Percentiles rank a stretch among this genome's conserved stretches.
These are phyloP conservation scores for Scheffersomyces quercinus DNA, from an alignment of 1,139 yeast genomes.

Conservation along the genomic window DNA sequence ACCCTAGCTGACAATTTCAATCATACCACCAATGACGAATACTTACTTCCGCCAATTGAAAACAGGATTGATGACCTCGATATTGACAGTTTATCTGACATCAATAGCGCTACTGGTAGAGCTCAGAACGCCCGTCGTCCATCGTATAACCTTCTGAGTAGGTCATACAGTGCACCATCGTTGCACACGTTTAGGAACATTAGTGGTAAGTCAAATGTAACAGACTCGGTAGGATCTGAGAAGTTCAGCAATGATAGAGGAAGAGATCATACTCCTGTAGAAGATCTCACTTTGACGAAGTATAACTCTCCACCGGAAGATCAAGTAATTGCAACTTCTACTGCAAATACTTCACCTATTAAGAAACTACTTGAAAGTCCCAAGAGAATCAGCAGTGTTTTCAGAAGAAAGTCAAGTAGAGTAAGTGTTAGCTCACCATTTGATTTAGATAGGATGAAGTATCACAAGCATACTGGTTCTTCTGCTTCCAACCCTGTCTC, in stretches of 20 bases:
- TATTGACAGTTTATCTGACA: conserved; percentile 32
- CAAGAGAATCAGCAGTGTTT: conserved; percentile 25
- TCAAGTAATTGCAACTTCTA: conserved; percentile 1
- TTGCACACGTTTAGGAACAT: conserved; percentile 35
- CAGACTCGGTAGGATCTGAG: not conserved
- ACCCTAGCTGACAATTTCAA: too few species aligned
- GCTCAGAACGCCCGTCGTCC: conserved; percentile 5
- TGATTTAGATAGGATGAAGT: conserved; percentile 13
- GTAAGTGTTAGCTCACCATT: conserved; percentile 11
- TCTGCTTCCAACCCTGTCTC: conserved; percentile 32
- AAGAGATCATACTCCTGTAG: conserved; percentile 5
- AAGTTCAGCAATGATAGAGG: too few species aligned
- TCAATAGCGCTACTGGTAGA: conserved; percentile 11
- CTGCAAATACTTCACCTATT: conserved; percentile 30
- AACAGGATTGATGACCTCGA: conserved; percentile 15
- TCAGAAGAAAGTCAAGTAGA: conserved; percentile 23
- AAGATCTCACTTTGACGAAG: conserved; percentile 5
- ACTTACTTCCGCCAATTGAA: conserved; percentile 23
- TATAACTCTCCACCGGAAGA: conserved; percentile 1
- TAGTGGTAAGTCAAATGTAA: conserved; percentile 1
- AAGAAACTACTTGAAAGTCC: conserved; percentile 39
- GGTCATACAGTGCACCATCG: conserved; percentile 45
- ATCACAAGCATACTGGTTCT: conserved; percentile 30
- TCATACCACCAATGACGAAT: conserved; percentile 4
- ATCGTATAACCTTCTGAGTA: conserved; percentile 20